A percentile compares a stretch with the other conserved stretches of the same genome.
Conservation (phyloP, 495 filamentous ascomycete genomes). For the Viridothelium virens region DNA sequence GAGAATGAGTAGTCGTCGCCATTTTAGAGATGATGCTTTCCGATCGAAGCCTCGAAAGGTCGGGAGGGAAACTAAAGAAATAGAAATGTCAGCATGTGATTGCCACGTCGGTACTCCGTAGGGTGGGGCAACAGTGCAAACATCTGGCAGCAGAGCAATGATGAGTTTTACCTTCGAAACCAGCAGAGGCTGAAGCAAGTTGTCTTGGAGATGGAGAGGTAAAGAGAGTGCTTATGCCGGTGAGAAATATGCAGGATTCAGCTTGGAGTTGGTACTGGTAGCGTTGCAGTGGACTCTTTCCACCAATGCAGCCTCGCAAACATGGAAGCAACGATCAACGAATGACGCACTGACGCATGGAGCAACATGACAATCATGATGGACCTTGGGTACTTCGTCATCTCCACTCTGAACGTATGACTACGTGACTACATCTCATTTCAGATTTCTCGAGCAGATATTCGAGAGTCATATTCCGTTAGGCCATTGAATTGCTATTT, state of each 20-base stretch:
- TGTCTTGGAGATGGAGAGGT: neutral
- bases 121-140: neutral
- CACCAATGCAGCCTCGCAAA: conserved; percentile 11
- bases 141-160: neutral
- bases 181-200: neutral
- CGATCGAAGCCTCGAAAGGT: neutral
- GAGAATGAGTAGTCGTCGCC: conserved; percentile 3
- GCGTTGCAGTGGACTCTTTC: conserved; percentile 6
- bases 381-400: neutral
- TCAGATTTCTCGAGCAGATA: too few species aligned
- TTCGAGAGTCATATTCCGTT: too few species aligned
- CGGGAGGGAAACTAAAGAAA: too few species aligned
- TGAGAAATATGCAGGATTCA: neutral
- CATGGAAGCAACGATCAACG: neutral
- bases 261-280: neutral
- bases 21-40: neutral
- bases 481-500: too few species aligned
- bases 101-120: neutral
- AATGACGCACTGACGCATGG: too few species aligned
- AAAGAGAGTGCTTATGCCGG: neutral
- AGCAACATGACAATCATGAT: too few species aligned
- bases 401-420: neutral
- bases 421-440: too few species aligned
- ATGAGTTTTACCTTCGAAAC: neutral
- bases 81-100: neutral